Percentiles rank a stretch among this genome's conserved stretches.
phyloP scores from a whole-genome alignment of 768 basidiomycete species.

The Mycena rosella region DNA sequence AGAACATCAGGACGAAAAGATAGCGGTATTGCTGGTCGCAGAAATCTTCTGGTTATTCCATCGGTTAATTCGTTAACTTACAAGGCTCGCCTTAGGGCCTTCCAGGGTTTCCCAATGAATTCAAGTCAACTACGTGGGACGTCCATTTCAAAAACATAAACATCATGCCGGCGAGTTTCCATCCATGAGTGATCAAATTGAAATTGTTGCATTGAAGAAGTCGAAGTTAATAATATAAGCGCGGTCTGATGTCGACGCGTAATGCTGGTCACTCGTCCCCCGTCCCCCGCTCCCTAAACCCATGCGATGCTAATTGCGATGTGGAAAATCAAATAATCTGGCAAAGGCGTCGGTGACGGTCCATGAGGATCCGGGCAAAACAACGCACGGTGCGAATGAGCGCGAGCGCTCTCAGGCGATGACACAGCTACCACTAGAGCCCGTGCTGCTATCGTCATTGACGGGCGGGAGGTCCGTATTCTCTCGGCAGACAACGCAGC shows the following conservation, averaged over 20 bases:
- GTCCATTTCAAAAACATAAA: too few relatives aligned
- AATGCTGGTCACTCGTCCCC: not conserved
- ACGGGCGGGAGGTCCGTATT: slow-evolving; percentile 23
- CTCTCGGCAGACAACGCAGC: slow-evolving; percentile 34
- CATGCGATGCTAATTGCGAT: slow-evolving; percentile 7
- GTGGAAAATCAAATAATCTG: slow-evolving; percentile 6
- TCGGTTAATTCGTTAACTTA: too few relatives aligned
- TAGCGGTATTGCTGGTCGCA: too few relatives aligned
- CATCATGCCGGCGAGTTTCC: too few relatives aligned
- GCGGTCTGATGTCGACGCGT: slow-evolving; percentile 1
- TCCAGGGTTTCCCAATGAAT: too few relatives aligned
- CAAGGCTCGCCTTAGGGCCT: too few relatives aligned
- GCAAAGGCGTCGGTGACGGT: not conserved
- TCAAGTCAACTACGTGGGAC: too few relatives aligned
- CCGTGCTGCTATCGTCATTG: slow-evolving; percentile 26
- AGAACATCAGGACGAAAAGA: not conserved
- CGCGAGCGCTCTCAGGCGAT: slow-evolving; percentile 9
- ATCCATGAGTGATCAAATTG: too few relatives aligned
- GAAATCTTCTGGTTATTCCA: too few relatives aligned
- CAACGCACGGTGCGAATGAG: slow-evolving; percentile 10
- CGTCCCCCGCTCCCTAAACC: not conserved
- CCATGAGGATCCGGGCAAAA: not conserved
- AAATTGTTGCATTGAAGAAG: slow-evolving; percentile 7
- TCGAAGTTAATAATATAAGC: slow-evolving; percentile 20
- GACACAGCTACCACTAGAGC: slow-evolving; percentile 6